Evolutionary conservation across 352 stramenopile genomes (phyloP).

Genomic region (Lagenidium sp.): DNA sequence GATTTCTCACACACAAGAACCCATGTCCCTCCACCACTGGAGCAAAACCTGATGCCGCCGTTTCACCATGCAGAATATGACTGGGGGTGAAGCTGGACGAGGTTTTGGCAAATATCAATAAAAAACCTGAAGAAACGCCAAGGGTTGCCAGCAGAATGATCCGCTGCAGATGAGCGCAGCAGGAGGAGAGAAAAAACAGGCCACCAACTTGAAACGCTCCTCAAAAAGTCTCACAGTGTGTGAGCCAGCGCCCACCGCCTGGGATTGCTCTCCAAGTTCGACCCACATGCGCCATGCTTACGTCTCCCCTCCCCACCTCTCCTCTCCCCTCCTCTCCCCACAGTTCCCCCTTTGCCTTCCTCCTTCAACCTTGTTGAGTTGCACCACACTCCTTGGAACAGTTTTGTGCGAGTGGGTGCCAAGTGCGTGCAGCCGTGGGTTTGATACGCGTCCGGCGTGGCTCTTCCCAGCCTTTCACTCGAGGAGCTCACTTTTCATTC

Average conservation of each 20-base stretch:
- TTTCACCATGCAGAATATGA: slow-evolving; percentile 7
- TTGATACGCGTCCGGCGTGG: slow-evolving; percentile 15
- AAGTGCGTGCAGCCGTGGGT: neutral
- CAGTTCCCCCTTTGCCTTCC: neutral
- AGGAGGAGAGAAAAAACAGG: neutral
- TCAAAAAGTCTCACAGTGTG: slow-evolving; percentile 9
- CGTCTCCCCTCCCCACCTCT: neutral
- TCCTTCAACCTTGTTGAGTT: too few species aligned
- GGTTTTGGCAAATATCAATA: too few species aligned
- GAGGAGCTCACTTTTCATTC: slow-evolving; percentile 17
- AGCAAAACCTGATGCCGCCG: slow-evolving; percentile 16
- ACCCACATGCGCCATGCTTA: neutral
- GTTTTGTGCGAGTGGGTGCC: too few species aligned
- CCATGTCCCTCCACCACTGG: too few species aligned
- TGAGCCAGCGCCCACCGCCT: neutral
- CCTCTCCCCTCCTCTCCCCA: slow-evolving; percentile 2
- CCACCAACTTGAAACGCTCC: slow-evolving; percentile 2
- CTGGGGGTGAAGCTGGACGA: too few species aligned
- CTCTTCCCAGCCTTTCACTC: slow-evolving; percentile 19
- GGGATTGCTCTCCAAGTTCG: slow-evolving; percentile 1
- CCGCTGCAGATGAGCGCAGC: too few species aligned
- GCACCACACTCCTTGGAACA: too few species aligned
- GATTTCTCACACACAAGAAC: slow-evolving; percentile 4
- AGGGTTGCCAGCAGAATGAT: too few species aligned
- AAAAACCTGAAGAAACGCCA: too few species aligned